Evolutionary conservation across 768 basidiomycete genomes (phyloP).

Genomic region (Trametes sanguinea): DNA sequence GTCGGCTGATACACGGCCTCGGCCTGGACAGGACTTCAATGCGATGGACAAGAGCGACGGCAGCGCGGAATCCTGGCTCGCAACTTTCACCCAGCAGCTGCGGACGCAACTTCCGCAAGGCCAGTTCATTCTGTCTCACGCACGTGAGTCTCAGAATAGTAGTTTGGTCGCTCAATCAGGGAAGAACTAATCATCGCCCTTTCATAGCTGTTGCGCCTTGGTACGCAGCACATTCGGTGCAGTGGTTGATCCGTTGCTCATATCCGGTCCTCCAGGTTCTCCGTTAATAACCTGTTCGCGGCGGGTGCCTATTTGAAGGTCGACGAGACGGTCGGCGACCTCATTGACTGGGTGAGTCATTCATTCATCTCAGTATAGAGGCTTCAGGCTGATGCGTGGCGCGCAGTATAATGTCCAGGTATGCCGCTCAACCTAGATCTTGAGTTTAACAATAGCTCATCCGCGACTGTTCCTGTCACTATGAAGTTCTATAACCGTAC

Average conservation of each 20-base stretch:
- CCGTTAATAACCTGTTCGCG: slow-evolving; percentile 27
- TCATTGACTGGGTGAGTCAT: slow-evolving; percentile 59
- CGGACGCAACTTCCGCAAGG: slow-evolving; percentile 49
- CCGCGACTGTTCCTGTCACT: neutral
- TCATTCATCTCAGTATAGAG: neutral
- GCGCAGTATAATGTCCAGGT: slow-evolving; percentile 33
- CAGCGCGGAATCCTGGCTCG: slow-evolving; percentile 48
- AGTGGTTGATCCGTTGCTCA: neutral
- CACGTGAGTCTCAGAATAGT: slow-evolving; percentile 40
- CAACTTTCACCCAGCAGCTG: slow-evolving; percentile 52
- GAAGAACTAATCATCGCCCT: slow-evolving; percentile 22
- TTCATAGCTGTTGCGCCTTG: slow-evolving; percentile 46
- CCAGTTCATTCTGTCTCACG: slow-evolving; percentile 55
- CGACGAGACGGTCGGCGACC: slow-evolving; percentile 50
- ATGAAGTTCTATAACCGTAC: slow-evolving; percentile 46
- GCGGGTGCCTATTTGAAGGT: slow-evolving; percentile 58
- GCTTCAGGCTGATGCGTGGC: neutral
- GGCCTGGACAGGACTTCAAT: slow-evolving; percentile 37
- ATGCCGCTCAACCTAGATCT: neutral
- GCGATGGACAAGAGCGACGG: slow-evolving; percentile 37
- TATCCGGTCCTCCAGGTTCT: slow-evolving; percentile 33
- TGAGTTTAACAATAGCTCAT: neutral
- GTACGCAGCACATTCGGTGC: slow-evolving; percentile 36
- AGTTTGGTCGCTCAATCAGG: neutral
- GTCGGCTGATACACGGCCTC: neutral